A percentile compares a stretch with the other conserved stretches of the same genome.
Conservation (phyloP, 495 filamentous ascomycete species). For the Aspergillus mulundensis region DNA sequence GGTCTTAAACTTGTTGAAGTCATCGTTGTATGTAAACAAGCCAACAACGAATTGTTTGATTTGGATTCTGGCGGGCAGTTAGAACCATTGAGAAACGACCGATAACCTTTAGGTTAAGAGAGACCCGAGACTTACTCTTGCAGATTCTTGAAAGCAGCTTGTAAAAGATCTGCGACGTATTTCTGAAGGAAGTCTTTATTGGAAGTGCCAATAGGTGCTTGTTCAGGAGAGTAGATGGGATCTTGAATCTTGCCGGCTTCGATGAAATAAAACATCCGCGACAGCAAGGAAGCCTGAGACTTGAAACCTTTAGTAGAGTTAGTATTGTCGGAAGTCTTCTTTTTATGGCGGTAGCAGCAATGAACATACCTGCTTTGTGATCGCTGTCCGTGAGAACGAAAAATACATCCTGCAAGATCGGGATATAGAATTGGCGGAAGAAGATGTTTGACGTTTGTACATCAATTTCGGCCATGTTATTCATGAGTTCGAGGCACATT, state of each 20-base stretch:
- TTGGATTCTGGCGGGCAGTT: slow-evolving; percentile 60
- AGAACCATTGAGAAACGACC: slow-evolving; percentile 20
- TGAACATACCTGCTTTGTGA: slow-evolving; percentile 77
- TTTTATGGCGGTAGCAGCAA: not conserved
- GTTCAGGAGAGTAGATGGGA: slow-evolving; percentile 78
- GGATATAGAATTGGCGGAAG: slow-evolving; percentile 94
- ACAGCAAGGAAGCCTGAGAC: slow-evolving; percentile 86
- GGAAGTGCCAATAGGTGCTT: slow-evolving; percentile 74
- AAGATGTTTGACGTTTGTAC: slow-evolving; percentile 81
- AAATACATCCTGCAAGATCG: slow-evolving; percentile 96
- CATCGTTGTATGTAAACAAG: slow-evolving; percentile 74
- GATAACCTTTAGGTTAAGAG: not conserved
- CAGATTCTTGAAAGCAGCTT: slow-evolving; percentile 89
- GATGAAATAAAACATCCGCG: slow-evolving; percentile 94
- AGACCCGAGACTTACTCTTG: slow-evolving; percentile 65
- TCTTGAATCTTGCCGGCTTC: slow-evolving; percentile 81
- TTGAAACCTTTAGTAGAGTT: slow-evolving; percentile 67
- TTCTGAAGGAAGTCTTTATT: slow-evolving; percentile 87
- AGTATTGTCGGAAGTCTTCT: not conserved
- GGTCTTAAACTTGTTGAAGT: slow-evolving; percentile 86
- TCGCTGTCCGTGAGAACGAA: slow-evolving; percentile 97
- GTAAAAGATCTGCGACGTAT: slow-evolving; percentile 80
- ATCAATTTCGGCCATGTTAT: slow-evolving; percentile 93
- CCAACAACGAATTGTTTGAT: slow-evolving; percentile 84
- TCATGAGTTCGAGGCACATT: slow-evolving; percentile 98